These are phyloP conservation scores for Simmondsia chinensis DNA, from an alignment of 148 eudicot species.

Conservation along the genomic window DNA sequence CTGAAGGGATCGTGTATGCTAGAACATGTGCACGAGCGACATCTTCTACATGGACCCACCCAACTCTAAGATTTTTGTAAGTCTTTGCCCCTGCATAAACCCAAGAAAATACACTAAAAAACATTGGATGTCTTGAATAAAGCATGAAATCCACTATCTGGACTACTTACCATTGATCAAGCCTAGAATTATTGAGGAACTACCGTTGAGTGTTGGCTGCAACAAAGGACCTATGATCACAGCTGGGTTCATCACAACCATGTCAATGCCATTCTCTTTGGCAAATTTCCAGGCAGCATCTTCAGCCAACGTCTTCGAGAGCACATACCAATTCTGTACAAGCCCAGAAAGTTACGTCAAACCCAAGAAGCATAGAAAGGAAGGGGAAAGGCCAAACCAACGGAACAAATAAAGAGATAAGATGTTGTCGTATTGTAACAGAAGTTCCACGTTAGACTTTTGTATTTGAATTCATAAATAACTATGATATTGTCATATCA, in stretches of 20 bases:
- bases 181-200: conserved; percentile 6
- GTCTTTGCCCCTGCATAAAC: conserved; percentile 12
- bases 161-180: conserved; percentile 22
- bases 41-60: conserved; percentile 23
- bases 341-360: not conserved
- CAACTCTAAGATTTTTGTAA: not conserved
- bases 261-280: conserved; percentile 27
- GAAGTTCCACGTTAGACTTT: too few species aligned
- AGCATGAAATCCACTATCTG: too few species aligned
- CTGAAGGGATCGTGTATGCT: conserved; percentile 16
- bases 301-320: conserved; percentile 42
- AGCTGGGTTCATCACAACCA: conserved; percentile 27
- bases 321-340: conserved; percentile 20
- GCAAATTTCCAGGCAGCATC: conserved; percentile 38
- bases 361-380: too few species aligned
- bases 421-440: too few species aligned
- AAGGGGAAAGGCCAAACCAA: too few species aligned
- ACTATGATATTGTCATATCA: too few species aligned
- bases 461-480: too few species aligned
- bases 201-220: conserved; percentile 21
- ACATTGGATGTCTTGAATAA: not conserved
- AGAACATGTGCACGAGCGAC: conserved; percentile 23
- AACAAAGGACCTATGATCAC: conserved; percentile 37
- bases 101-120: not conserved
- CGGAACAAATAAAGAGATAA: too few species aligned